A percentile compares a stretch with the other conserved stretches of the same genome.
These are phyloP conservation scores for Blumeria graminis DNA, from an alignment of 2,329 filamentous ascomycete species.

Conservation along the genomic window DNA sequence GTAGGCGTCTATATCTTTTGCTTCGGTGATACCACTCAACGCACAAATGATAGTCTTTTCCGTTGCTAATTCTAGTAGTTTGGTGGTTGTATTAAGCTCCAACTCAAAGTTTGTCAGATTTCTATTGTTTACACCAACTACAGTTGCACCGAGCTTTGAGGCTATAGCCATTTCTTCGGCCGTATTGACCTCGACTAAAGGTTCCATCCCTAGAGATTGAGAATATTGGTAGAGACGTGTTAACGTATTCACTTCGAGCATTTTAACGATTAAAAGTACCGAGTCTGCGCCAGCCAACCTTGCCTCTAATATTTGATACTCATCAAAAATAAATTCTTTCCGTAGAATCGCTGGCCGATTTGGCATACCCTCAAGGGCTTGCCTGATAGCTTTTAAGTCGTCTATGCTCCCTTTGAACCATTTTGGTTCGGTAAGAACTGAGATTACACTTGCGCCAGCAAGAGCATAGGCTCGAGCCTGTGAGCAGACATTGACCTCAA, in stretches of 20 bases:
- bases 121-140: conserved; percentile 93
- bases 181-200: conserved; percentile 88
- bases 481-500: conserved; percentile 65
- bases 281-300: conserved; percentile 84
- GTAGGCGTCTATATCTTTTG: conserved; percentile 72
- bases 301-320: conserved; percentile 93
- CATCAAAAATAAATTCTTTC: conserved; percentile 94
- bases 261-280: conserved; percentile 89
- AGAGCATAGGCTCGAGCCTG: conserved; percentile 83
- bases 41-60: conserved; percentile 75
- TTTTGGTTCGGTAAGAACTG: conserved; percentile 91
- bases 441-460: conserved; percentile 88
- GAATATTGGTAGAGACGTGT: conserved; percentile 72
- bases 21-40: conserved; percentile 74
- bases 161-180: conserved; percentile 79
- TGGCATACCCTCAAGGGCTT: conserved; percentile 72
- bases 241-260: conserved; percentile 58
- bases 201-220: conserved; percentile 81
- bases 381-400: conserved; percentile 65
- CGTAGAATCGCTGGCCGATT: conserved; percentile 78
- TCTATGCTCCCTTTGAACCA: conserved; percentile 99
- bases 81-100: conserved; percentile 74
- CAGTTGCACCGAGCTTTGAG: conserved; percentile 63
- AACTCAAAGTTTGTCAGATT: conserved; percentile 94
- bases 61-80: conserved; percentile 67